Evolutionary conservation across 352 stramenopile genomes (phyloP).

Genomic region (Globisporangium iwayamae): DNA sequence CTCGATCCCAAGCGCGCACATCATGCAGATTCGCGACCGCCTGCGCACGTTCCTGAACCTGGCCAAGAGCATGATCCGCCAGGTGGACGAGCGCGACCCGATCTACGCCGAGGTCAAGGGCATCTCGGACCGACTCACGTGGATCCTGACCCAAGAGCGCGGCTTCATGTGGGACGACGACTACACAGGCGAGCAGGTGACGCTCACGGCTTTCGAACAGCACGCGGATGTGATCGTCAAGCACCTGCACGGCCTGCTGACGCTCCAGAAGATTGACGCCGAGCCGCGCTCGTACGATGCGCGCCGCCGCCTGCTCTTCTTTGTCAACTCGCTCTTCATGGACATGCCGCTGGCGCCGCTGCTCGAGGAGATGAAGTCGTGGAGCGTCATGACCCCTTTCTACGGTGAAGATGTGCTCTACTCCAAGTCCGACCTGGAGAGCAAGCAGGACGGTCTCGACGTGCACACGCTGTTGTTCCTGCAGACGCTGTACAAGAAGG

Average conservation of each 20-base stretch:
- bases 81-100: slow-evolving; percentile 74
- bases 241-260: slow-evolving; percentile 93
- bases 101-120: slow-evolving; percentile 86
- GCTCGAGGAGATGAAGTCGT: slow-evolving; percentile 98
- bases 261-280: slow-evolving; percentile 95
- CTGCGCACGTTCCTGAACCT: slow-evolving; percentile 92
- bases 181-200: slow-evolving; percentile 95
- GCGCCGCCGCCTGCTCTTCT: slow-evolving; percentile 95
- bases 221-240: slow-evolving; percentile 75
- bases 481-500: slow-evolving; percentile 97
- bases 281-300: slow-evolving; percentile 97
- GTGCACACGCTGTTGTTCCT: slow-evolving; percentile 87
- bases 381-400: slow-evolving; percentile 98
- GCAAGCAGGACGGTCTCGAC: slow-evolving; percentile 92
- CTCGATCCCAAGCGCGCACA: slow-evolving; percentile 74
- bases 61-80: slow-evolving; percentile 83
- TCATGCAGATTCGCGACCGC: slow-evolving; percentile 94
- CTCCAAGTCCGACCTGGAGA: slow-evolving; percentile 95
- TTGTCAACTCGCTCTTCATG: slow-evolving; percentile 99
- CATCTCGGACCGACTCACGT: slow-evolving; percentile 94
- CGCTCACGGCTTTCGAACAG: slow-evolving; percentile 79
- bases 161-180: slow-evolving; percentile 98
- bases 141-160: slow-evolving; percentile 95
- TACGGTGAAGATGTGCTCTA: slow-evolving; percentile 98
- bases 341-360: slow-evolving; percentile 97